Evolutionary conservation across 2,329 filamentous ascomycete genomes (phyloP).

Genomic region (Penicillium sp.): DNA sequence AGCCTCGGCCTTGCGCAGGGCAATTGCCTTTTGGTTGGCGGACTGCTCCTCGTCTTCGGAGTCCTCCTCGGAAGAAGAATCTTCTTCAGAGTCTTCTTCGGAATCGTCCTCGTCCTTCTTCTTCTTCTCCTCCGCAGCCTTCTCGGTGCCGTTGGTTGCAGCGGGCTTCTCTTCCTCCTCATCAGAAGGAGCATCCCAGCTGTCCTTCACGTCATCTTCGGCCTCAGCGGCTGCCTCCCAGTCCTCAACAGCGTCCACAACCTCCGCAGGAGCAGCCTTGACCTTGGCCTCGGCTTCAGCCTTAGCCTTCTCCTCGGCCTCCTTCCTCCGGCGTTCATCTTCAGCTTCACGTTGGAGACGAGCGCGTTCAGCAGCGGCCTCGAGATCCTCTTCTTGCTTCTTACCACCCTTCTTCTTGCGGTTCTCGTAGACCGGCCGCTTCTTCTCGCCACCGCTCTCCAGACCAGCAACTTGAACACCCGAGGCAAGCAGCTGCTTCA

Average conservation of each 20-base stretch:
- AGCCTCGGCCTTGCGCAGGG: conserved; percentile 82
- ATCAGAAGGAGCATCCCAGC: conserved; percentile 74
- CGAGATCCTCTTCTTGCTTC: conserved; percentile 61
- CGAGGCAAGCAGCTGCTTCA: conserved; percentile 55
- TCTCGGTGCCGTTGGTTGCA: conserved; percentile 14
- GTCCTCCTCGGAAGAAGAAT: conserved; percentile 55
- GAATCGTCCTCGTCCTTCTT: conserved; percentile 37
- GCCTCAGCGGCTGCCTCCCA: conserved; percentile 83
- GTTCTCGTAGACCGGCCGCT: conserved; percentile 74
- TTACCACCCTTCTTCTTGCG: conserved; percentile 75
- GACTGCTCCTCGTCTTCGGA: conserved; percentile 71
- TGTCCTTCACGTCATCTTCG: conserved; percentile 82
- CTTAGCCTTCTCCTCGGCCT: conserved; percentile 76
- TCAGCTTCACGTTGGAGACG: conserved; percentile 52
- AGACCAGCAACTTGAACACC: conserved; percentile 52
- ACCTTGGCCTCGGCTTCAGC: conserved; percentile 71
- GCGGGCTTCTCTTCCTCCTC: conserved; percentile 64
- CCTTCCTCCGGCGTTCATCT: conserved; percentile 63
- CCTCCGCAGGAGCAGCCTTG: conserved; percentile 57
- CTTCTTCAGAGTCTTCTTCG: conserved; percentile 36
- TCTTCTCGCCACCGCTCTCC: conserved; percentile 63
- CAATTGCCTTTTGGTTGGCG: conserved; percentile 72
- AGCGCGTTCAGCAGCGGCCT: conserved; percentile 53
- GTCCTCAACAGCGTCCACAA: conserved; percentile 65
- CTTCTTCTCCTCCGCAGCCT: conserved; percentile 10